Percentiles rank a stretch among this genome's conserved stretches.
Evolutionary conservation across 2,329 filamentous ascomycete genomes (phyloP).

Genomic region (Ceratocystis albifundus): DNA sequence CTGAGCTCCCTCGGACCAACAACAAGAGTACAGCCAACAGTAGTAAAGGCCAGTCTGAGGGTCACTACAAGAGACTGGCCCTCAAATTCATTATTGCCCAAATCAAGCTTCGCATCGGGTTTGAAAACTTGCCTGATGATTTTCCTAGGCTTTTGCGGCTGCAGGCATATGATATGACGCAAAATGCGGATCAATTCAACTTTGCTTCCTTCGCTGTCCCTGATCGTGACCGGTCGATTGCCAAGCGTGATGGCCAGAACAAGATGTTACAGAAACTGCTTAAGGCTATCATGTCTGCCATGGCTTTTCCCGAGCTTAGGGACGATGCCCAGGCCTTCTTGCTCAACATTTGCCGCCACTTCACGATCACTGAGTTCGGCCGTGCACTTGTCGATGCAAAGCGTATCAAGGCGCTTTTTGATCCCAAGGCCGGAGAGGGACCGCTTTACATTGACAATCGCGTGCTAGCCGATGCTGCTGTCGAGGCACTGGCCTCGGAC

Average conservation of each 20-base stretch:
- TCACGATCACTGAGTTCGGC: constrained; percentile 81
- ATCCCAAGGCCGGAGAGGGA: constrained; percentile 76
- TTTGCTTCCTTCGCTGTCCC: constrained; percentile 60
- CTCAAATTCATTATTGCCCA: constrained; percentile 79
- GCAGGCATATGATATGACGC: constrained; percentile 74
- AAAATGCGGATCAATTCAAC: constrained; percentile 59
- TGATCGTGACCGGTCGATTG: constrained; percentile 69
- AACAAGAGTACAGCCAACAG: constrained; percentile 32
- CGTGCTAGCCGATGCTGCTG: constrained; percentile 76
- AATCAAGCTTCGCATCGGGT: constrained; percentile 79
- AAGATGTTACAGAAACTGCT: constrained; percentile 71
- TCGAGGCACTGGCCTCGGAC: constrained; percentile 83
- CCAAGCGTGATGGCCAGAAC: constrained; percentile 80
- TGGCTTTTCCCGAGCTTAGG: constrained; percentile 69
- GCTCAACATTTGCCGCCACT: constrained; percentile 73
- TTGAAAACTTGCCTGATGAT: constrained; percentile 80
- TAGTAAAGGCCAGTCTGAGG: constrained; percentile 52
- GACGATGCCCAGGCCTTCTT: constrained; percentile 65
- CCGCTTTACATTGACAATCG: constrained; percentile 77
- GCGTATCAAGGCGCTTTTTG: constrained; percentile 65
- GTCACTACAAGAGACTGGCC: constrained; percentile 87
- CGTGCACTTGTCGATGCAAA: constrained; percentile 71
- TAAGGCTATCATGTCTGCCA: constrained; percentile 77
- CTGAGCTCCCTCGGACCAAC: constrained; percentile 58
- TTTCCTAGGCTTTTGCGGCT: constrained; percentile 72